Evolutionary conservation across 352 stramenopile genomes (phyloP), one percentile per base, ranked within the genome.

Genomic region (Globisporangium abappressorium): DNA sequence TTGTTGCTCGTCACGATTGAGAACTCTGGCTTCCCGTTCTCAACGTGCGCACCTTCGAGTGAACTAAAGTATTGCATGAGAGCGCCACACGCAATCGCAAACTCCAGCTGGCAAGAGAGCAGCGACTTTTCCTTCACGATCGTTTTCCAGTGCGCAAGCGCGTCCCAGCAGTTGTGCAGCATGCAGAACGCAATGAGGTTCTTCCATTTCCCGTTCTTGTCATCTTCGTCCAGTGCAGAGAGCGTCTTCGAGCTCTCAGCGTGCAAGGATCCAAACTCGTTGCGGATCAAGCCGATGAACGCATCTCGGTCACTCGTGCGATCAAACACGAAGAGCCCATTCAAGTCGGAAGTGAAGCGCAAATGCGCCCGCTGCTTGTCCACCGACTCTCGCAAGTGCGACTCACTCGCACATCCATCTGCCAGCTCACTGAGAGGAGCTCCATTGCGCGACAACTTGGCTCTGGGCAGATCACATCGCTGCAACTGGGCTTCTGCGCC

Each of bases 141-240:
- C 30, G 51, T n/a, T 18, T 69, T 74, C 69, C 78, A 89, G 26
- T 86, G 71, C 15, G 69, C 69, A 1, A 93, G 69, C 6, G 79
- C 68, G 38, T 87, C 77, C 80, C 82, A 91, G 47, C 72, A 85
- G 36, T 76, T 81, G 66, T 91, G 76, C 6, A 74, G 68, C 49
- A 80, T 69, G 58, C 79, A 85, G 65, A 91, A 89, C 15, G 71
- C 73, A 20, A 90, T 69, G 20, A 93, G 49, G 62, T 86, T 86
- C 36, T 66, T 77, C 56, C 72, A 81, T 28, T 62, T 22, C 22
- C 63, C 30, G 34, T 34, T n/a, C 60, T 18, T n/a, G 24, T 62
- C 46, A 7, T 15, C 51, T 56, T 58, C 26, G 38, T 63, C 43
- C 24, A 62, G 66, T 58, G 43, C 47, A 22, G 72, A 46, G 5